Evolutionary conservation across 805 yeast species (phyloP), one percentile per base, ranked within the genome.

Genomic region (Yarrowia osloensis): DNA sequence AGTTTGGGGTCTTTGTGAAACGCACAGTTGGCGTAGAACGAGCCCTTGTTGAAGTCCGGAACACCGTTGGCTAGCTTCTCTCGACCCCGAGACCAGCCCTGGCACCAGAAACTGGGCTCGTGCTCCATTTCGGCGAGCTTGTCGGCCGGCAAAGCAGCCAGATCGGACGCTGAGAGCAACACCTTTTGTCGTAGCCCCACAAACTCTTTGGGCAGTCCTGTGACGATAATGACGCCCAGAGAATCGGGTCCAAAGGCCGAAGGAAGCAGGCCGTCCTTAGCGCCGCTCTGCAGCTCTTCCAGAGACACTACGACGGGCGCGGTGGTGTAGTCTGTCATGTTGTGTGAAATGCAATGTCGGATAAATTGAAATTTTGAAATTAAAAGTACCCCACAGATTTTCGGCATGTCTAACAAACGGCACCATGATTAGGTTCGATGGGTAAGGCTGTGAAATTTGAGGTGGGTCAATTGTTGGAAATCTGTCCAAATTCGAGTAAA

Each of bases 1-100:
- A 81, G 73, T 0, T 49, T 40, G 15, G 76, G 72, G 68, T 82
- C 81, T 31, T 77, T 76, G 69, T 81, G 84, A 70, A 85, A 85
- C 2, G 87, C 81, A 74, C 89, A 86, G 71, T 85, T 86, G 65
- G 83, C 80, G 71, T 86, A 86, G 70, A 75, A 86, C 1, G 88
- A 84, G 7, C 88, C 89, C 71, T 86, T 86, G 65, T 80, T 76
- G 31, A 70, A 71, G 71, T 86, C 88, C 1, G 83, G 83, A 46
- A 75, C 69, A 1, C 84, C 85, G 39, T 75, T 74, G 1, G 78
- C 78, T 39, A 86, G 77, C 37, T 74, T 79, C 70, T 86, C 89
- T 65, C 80, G 82, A 0, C 88, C 88, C 26, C 84, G 73, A 9
- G 88, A 85, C 88, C 88, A 86, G 1, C 88, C 89, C 0, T 83